A percentile compares a stretch with the other conserved stretches of the same genome.
Conservation (phyloP, 495 filamentous ascomycete genomes). For the Xylaria cubensis region DNA sequence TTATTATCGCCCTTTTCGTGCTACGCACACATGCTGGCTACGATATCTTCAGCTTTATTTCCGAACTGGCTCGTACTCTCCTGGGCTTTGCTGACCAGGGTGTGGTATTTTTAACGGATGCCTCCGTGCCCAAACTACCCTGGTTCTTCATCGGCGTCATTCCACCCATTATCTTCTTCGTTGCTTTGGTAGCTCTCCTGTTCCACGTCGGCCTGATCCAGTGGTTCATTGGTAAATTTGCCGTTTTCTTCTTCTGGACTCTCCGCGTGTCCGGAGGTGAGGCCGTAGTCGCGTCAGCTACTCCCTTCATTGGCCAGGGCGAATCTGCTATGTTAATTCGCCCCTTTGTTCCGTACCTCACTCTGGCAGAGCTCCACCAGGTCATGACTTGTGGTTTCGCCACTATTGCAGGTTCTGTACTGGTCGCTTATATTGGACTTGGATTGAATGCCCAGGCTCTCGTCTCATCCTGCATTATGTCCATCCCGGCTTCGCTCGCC, state of each 20-base stretch:
- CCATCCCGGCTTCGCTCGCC: constrained; percentile 85
- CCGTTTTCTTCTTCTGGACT: constrained; percentile 87
- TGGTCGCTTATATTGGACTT: constrained; percentile 81
- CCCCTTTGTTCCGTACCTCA: constrained; percentile 83
- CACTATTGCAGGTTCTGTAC: constrained; percentile 72
- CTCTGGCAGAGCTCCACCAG: constrained; percentile 85
- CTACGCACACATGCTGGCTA: constrained; percentile 75
- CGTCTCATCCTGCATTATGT: constrained; percentile 94
- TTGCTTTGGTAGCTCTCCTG: constrained; percentile 80
- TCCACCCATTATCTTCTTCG: constrained; percentile 91
- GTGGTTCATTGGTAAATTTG: constrained; percentile 87
- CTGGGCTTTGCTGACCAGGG: constrained; percentile 76
- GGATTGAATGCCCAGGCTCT: constrained; percentile 83
- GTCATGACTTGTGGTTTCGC: constrained; percentile 79
- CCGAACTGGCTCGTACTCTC: constrained; percentile 68
- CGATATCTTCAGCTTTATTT: constrained; percentile 91
- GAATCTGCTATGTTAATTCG: constrained; percentile 92
- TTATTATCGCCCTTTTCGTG: constrained; percentile 87
- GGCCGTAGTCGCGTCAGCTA: constrained; percentile 90
- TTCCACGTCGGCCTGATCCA: constrained; percentile 81
- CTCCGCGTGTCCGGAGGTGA: constrained; percentile 92
- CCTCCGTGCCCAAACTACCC: constrained; percentile 44
- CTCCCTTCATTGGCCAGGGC: constrained; percentile 92
- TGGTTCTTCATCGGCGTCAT: constrained; percentile 79
- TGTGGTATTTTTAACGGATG: constrained; percentile 71